Percentiles rank a stretch among this genome's conserved stretches.
These are phyloP conservation scores for Stachybotrys chlorohalonatus DNA, from an alignment of 2,329 filamentous ascomycete species.

Conservation along the genomic window DNA sequence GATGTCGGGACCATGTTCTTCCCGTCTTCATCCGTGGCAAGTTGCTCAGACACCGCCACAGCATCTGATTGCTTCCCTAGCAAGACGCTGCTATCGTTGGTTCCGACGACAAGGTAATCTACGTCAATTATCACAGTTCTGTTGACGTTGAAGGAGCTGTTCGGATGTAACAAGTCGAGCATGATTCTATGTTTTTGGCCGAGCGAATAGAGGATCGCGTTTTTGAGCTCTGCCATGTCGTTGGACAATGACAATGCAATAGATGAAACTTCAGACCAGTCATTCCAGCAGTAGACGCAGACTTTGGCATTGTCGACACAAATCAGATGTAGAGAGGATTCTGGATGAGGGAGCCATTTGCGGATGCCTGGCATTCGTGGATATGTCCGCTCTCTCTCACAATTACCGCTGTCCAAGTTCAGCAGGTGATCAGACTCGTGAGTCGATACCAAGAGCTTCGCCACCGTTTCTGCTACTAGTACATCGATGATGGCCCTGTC, in stretches of 20 bases:
- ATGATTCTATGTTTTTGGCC: constrained; percentile 7
- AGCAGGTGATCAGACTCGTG: constrained; percentile 19
- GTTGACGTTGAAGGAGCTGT: background rate
- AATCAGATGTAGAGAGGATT: constrained; percentile 14
- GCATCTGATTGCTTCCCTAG: background rate
- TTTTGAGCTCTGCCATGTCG: constrained; percentile 11
- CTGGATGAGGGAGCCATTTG: constrained; percentile 12
- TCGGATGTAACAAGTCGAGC: constrained; percentile 4
- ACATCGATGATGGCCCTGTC: constrained; percentile 14
- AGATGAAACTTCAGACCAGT: constrained; percentile 14
- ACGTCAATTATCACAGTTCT: constrained; percentile 5
- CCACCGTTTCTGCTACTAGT: constrained; percentile 13
- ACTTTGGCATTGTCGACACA: constrained; percentile 15
- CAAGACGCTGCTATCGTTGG: background rate
- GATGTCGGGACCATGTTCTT: background rate
- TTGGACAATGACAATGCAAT: constrained; percentile 4
- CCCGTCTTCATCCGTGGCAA: too few species aligned
- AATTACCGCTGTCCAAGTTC: constrained; percentile 12
- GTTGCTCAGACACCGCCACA: background rate
- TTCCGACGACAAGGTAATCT: background rate
- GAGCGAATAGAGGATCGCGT: constrained; percentile 8
- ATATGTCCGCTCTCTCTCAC: constrained; percentile 6
- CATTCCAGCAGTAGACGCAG: constrained; percentile 16
- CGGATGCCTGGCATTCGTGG: constrained; percentile 3
- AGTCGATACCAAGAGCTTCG: constrained; percentile 21